Base-by-base conservation (phyloP, 352 stramenopile species). In the Phytophthora capsici region DNA sequence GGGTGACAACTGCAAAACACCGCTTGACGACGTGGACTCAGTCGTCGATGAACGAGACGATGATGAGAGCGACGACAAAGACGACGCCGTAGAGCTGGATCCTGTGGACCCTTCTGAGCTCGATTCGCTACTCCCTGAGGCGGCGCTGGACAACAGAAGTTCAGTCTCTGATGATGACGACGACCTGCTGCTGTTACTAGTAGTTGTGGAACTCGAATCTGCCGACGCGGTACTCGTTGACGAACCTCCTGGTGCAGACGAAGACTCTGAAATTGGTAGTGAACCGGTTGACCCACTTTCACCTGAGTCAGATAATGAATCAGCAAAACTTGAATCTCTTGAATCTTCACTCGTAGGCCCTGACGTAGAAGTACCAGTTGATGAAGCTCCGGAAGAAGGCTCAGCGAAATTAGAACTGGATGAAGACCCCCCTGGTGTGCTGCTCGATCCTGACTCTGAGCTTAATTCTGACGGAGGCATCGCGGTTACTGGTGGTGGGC, bases 1-100 rank as follows among this genome's bases (percentile, higher is more conserved):
- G 12, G 73, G 73, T 4, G 65, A 28, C 38, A 81, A 17, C 17
- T 66, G 30, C 49, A 75, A 61, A 34, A 63, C 34, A 25, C 54
- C 63, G 20, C 54, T 58, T n/a, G 61, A 67, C 2, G 54, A 70
- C 4, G 46, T 36, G 17, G 60, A 53, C 26, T 62, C 37, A 10
- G 40, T 61, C n/a, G 37, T 57, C n/a, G 37, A 57, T 17, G 46
- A 52, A 3, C 32, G 62, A 5, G 37, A n/a, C 40, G 40, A 38
- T 23, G 62, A 66, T 14, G 54, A 57, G 19, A 28, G 60, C 1
- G 36, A 56, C 10, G 58, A 68, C 9, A 59, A 66, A 55, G 20
- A 50, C 25, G 53, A 61, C 23, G 47, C 60, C 13, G 41, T 38
- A 20, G 32, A 54, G 19, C 30, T 62, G 4, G 54, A 57, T 19